phyloP scores from a whole-genome alignment of 1,284 basidiomycete species.

The Termitomyces sp. region DNA sequence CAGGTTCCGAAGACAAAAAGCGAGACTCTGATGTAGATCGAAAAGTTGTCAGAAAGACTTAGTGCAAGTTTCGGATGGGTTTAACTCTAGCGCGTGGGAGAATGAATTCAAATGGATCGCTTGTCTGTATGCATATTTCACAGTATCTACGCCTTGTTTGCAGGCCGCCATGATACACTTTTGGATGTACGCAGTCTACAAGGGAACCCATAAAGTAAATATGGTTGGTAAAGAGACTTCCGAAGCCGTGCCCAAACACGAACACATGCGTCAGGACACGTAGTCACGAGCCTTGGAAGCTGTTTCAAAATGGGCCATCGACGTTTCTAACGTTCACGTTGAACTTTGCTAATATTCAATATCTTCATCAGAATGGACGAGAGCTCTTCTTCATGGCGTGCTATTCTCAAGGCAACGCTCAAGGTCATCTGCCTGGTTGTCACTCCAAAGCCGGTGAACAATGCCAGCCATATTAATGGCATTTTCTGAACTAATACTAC shows the following conservation, averaged over 20 bases:
- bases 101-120: not conserved
- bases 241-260: not conserved
- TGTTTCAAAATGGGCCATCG: too few species aligned
- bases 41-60: not conserved
- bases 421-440: slow-evolving; percentile 18
- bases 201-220: not conserved
- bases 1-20: not conserved
- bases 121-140: not conserved
- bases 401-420: slow-evolving; percentile 16
- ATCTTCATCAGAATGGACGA: not conserved
- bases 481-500: not conserved
- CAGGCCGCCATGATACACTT: not conserved
- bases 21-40: not conserved
- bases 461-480: not conserved
- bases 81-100: not conserved
- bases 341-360: not conserved
- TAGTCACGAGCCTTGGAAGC: not conserved
- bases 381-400: not conserved
- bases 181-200: not conserved
- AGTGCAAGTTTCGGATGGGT: not conserved
- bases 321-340: not conserved
- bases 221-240: too few species aligned
- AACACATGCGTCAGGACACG: not conserved
- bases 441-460: slow-evolving; percentile 20
- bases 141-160: not conserved